A percentile compares a stretch with the other conserved stretches of the same genome.
Conservation (phyloP, 169 alveolate genomes). For the Besnoitia besnoiti region DNA sequence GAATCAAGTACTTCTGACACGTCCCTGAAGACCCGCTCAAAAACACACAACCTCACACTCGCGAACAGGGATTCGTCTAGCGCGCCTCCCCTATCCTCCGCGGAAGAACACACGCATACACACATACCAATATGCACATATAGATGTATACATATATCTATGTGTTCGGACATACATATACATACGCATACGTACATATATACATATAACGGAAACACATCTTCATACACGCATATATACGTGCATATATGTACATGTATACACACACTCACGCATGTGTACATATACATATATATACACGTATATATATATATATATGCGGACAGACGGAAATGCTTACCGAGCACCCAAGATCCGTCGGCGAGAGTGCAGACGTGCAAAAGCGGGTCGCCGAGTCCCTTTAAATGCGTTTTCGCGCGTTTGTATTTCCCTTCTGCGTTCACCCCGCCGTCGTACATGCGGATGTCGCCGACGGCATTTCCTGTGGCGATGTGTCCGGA, state of each 20-base stretch:
- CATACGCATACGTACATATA: background rate
- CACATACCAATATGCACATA: background rate
- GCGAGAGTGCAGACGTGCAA: conserved; percentile 74
- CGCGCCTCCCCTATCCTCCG: no score
- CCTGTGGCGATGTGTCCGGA: conserved; percentile 77
- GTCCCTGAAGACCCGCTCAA: conserved; percentile 74
- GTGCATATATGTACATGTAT: background rate
- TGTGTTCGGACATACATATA: background rate
- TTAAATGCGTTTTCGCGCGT: conserved; percentile 73
- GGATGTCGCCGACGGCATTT: conserved; percentile 71
- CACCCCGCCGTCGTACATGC: conserved; percentile 78
- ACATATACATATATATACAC: background rate
- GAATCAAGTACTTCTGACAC: conserved; percentile 71
- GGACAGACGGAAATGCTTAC: conserved; percentile 3
- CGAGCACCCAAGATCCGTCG: conserved; percentile 83
- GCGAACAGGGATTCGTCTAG: background rate
- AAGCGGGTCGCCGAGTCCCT: conserved; percentile 71
- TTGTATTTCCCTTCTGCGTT: conserved; percentile 74
- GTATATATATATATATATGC: background rate
- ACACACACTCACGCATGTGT: background rate
- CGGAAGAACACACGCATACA: no score
- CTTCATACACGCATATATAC: background rate
- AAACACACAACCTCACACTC: background rate
- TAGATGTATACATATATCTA: no score
- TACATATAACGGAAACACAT: background rate